phyloP scores from a whole-genome alignment of 2,329 filamentous ascomycete species.

The Pseudocercospora musae region DNA sequence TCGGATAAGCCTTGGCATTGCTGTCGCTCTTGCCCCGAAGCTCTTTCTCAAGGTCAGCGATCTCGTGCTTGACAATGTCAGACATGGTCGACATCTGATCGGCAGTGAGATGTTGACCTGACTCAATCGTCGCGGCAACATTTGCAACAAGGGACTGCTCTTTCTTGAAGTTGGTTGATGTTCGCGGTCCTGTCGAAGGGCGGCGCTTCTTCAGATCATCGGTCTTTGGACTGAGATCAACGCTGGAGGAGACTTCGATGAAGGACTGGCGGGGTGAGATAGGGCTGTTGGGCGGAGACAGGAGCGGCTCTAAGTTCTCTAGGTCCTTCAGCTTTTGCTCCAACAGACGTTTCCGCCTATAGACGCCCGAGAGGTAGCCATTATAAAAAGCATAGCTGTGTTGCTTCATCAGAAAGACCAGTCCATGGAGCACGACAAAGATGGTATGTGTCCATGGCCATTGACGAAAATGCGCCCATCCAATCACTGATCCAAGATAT shows the following conservation, averaged over 20 bases:
- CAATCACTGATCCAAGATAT: slow-evolving; percentile 61
- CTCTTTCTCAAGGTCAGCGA: slow-evolving; percentile 62
- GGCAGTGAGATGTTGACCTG: slow-evolving; percentile 56
- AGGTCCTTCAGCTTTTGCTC: slow-evolving; percentile 55
- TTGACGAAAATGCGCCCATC: slow-evolving; percentile 65
- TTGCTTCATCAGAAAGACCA: slow-evolving; percentile 81
- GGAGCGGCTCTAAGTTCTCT: slow-evolving; percentile 50
- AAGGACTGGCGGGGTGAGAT: slow-evolving; percentile 3
- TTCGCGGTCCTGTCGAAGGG: slow-evolving; percentile 38
- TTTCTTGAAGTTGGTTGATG: slow-evolving; percentile 43
- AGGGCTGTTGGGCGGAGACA: slow-evolving; percentile 37
- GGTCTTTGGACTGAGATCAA: slow-evolving; percentile 17
- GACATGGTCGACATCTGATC: slow-evolving; percentile 64
- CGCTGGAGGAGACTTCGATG: slow-evolving; percentile 12
- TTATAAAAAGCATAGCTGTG: slow-evolving; percentile 79
- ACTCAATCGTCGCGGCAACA: slow-evolving; percentile 61
- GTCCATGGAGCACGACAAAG: slow-evolving; percentile 69
- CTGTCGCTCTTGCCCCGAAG: slow-evolving; percentile 60
- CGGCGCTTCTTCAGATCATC: slow-evolving; percentile 23
- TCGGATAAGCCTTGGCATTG: slow-evolving; percentile 57
- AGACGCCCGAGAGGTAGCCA: slow-evolving; percentile 61
- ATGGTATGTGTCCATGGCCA: slow-evolving; percentile 84
- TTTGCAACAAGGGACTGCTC: slow-evolving; percentile 57
- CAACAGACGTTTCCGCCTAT: slow-evolving; percentile 48
- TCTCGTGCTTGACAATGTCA: slow-evolving; percentile 63